A percentile compares a stretch with the other conserved stretches of the same genome.
These are phyloP conservation scores for Leccinum boreale DNA, from an alignment of 768 basidiomycete genomes.

Conservation along the genomic window DNA sequence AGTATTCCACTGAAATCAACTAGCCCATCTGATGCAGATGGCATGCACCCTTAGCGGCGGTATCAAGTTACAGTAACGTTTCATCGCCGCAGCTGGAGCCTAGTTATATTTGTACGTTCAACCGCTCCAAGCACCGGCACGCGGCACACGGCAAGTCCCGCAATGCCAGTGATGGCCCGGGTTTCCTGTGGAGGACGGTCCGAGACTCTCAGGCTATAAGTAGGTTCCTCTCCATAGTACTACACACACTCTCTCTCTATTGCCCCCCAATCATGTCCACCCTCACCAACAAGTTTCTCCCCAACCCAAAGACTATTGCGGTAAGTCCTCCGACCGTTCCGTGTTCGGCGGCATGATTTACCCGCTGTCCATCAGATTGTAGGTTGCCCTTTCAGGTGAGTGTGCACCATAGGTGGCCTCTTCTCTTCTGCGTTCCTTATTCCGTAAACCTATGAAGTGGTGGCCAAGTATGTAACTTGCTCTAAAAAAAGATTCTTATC, in stretches of 20 bases:
- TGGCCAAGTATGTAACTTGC: constrained; percentile 27
- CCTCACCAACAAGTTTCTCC: constrained; percentile 28
- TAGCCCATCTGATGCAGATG: background rate
- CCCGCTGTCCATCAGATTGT: constrained; percentile 58
- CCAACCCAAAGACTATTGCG: constrained; percentile 71
- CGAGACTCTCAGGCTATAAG: background rate
- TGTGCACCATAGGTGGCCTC: constrained; percentile 1
- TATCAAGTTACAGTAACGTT: no score
- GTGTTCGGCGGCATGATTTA: constrained; percentile 2
- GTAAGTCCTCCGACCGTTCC: constrained; percentile 47
- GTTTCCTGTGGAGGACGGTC: background rate
- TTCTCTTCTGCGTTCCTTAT: constrained; percentile 3
- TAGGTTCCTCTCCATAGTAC: background rate
- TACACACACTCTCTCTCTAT: background rate
- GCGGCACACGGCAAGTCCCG: constrained; percentile 10
- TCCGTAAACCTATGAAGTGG: constrained; percentile 22
- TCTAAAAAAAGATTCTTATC: constrained; percentile 9
- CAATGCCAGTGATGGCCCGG: no score
- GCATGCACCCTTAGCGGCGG: no score
- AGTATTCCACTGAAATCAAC: background rate
- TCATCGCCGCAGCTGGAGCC: no score
- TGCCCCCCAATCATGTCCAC: constrained; percentile 18
- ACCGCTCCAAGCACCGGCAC: no score
- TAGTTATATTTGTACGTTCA: background rate
- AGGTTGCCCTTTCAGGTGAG: constrained; percentile 93